Percentiles rank a stretch among this genome's conserved stretches.
Evolutionary conservation across 176 grass and related monocot genomes (phyloP).

Genomic region (Aegilops bicornis): DNA sequence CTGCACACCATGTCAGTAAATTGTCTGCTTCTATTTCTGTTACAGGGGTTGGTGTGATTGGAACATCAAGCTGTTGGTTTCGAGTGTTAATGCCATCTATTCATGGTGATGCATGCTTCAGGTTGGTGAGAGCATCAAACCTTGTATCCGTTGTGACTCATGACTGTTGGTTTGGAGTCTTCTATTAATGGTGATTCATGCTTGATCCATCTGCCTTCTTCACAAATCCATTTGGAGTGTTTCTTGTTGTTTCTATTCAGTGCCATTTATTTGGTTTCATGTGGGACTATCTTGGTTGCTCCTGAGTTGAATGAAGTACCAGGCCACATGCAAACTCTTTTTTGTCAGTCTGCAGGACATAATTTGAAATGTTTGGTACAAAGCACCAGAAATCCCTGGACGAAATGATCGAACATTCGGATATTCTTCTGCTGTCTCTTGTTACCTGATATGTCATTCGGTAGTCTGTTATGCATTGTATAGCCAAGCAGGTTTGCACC

Average conservation of each 20-base stretch:
- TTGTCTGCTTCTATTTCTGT: constrained; percentile 9
- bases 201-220: background rate
- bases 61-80: background rate
- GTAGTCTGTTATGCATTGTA: background rate
- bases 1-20: background rate
- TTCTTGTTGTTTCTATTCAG: background rate
- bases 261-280: constrained; percentile 9
- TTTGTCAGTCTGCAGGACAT: background rate
- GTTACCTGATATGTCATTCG: background rate
- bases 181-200: background rate
- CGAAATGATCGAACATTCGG: background rate
- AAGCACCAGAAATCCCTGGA: background rate
- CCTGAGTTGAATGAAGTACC: background rate
- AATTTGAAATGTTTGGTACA: background rate
- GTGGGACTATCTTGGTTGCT: background rate
- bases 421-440: background rate
- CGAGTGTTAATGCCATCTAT: too few relatives aligned
- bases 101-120: background rate
- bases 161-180: background rate
- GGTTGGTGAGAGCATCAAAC: constrained; percentile 34
- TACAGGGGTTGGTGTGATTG: constrained; percentile 20
- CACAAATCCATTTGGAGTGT: constrained; percentile 11
- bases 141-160: constrained; percentile 16
- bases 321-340: background rate
- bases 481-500: background rate